phyloP scores from a whole-genome alignment of 352 stramenopile species.

The Phytophthora melonis region DNA sequence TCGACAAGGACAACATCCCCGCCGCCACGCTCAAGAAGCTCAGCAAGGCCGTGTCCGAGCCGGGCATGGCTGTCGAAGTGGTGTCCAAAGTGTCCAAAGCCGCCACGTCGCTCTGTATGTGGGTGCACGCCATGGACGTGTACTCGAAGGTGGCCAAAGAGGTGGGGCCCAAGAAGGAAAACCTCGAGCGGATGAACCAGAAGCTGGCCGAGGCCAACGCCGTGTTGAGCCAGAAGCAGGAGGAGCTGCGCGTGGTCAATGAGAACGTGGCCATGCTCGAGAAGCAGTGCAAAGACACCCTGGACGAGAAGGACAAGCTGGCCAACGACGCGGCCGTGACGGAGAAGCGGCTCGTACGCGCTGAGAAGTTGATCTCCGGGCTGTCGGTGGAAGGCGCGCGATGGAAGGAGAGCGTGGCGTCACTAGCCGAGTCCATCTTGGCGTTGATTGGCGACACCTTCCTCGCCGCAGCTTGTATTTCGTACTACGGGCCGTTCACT shows the following conservation, averaged over 20 bases:
- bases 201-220: conserved; percentile 91
- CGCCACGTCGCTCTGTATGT: conserved; percentile 93
- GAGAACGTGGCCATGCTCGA: conserved; percentile 92
- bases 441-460: conserved; percentile 94
- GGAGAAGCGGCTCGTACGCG: conserved; percentile 88
- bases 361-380: conserved; percentile 93
- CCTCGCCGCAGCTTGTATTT: conserved; percentile 92
- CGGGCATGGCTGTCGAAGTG: conserved; percentile 91
- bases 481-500: conserved; percentile 96
- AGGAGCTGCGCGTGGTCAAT: conserved; percentile 89
- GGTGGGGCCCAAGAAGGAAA: conserved; percentile 93
- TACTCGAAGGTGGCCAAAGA: conserved; percentile 96
- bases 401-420: conserved; percentile 92
- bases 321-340: conserved; percentile 89
- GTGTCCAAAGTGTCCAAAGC: conserved; percentile 94
- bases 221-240: conserved; percentile 88
- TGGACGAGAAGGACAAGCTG: conserved; percentile 93
- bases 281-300: conserved; percentile 90
- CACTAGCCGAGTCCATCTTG: conserved; percentile 80
- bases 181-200: conserved; percentile 92
- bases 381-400: conserved; percentile 92
- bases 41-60: conserved; percentile 79
- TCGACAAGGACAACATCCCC: conserved; percentile 96
- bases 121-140: conserved; percentile 95
- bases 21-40: conserved; percentile 91